Base-by-base conservation (phyloP, 163 green algal genomes). In the Chlorella variabilis region DNA sequence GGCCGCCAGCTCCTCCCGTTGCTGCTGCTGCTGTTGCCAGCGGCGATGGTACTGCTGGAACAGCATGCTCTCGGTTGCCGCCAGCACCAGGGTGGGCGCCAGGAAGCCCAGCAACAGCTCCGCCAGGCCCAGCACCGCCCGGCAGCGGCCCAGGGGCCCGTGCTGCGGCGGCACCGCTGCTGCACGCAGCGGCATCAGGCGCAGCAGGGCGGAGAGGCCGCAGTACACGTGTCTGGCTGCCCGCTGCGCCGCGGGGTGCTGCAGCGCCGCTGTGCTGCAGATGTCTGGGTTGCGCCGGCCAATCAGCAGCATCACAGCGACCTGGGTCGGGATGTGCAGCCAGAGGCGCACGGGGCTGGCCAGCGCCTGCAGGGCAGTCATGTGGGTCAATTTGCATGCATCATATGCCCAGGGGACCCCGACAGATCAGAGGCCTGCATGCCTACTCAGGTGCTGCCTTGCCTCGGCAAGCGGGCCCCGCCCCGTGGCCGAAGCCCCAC, bases 101-200 rank as follows among this genome's bases (percentile, higher is more conserved):
- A 77, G 48, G 25, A 77, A 77, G 18, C 70, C 70, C 5, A 54
- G 9, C 36, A 78, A 51, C 25, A 78, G 34, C 71, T 78, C 71
- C 25, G 71, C 71, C 34, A 68, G 11, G 4, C 49, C 23, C 21
- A 78, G 71, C 34, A 68, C 71, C 0, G 51, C 71, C 23, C 17
- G 17, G 51, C 71, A 78, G 11, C 31, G 71, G 21, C 54, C 71
- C 9, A 11, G 29, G 2, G 71, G 20, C 20, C 34, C 27, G 25
- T 78, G 71, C 71, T 51, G 71, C 23, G 11, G 1, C 1, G n/a
- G 33, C 1, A 8, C 1, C 11, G 2, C 4, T 4, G 4, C 38
- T 11, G 21, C 15, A 4, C 38, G 65, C 38, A 34, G 34, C 34
- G 34, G 51, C 71, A 34, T 20, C 51, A 68, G 51, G 0, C 17